Conservation (phyloP, 805 yeast species). For the Barnettozyma vustinii region DNA sequence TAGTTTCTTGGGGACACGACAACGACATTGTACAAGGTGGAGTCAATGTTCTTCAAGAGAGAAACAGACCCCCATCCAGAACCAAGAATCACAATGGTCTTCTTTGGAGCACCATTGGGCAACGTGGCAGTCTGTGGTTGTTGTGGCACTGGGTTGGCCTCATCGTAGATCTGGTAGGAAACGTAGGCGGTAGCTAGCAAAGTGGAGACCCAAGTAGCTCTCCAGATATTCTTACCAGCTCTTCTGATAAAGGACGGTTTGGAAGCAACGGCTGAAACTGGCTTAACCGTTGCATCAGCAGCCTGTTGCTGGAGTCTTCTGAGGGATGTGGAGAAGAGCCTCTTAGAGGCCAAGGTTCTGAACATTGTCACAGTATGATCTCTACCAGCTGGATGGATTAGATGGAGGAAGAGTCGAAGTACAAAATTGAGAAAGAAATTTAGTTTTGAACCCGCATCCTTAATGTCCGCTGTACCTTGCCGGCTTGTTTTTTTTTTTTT, state of each 20-base stretch:
- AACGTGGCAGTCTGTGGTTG: slow-evolving; percentile 52
- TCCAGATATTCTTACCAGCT: slow-evolving; percentile 32
- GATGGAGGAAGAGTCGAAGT: neutral
- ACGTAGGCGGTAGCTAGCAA: slow-evolving; percentile 50
- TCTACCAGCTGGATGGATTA: neutral
- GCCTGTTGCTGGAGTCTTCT: slow-evolving; percentile 9
- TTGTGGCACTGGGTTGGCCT: slow-evolving; percentile 56
- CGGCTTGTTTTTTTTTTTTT: neutral
- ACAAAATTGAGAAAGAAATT: too few species aligned
- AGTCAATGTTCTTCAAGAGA: slow-evolving; percentile 76
- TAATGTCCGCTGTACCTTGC: neutral
- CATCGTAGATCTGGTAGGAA: slow-evolving; percentile 59
- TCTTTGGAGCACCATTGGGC: slow-evolving; percentile 38
- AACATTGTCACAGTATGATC: slow-evolving; percentile 5
- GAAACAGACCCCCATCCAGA: slow-evolving; percentile 96
- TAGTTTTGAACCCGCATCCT: neutral
- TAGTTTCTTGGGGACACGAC: slow-evolving; percentile 90
- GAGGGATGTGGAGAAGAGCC: slow-evolving; percentile 8
- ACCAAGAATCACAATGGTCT: slow-evolving; percentile 60
- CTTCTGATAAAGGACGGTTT: slow-evolving; percentile 23
- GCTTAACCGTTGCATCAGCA: slow-evolving; percentile 7
- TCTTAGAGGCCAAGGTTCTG: slow-evolving; percentile 6
- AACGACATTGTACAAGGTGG: slow-evolving; percentile 82
- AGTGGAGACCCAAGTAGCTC: slow-evolving; percentile 43
- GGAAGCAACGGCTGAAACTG: slow-evolving; percentile 2